Evolutionary conservation across 2,329 filamentous ascomycete genomes (phyloP).

Genomic region (Ascochyta rabiei): DNA sequence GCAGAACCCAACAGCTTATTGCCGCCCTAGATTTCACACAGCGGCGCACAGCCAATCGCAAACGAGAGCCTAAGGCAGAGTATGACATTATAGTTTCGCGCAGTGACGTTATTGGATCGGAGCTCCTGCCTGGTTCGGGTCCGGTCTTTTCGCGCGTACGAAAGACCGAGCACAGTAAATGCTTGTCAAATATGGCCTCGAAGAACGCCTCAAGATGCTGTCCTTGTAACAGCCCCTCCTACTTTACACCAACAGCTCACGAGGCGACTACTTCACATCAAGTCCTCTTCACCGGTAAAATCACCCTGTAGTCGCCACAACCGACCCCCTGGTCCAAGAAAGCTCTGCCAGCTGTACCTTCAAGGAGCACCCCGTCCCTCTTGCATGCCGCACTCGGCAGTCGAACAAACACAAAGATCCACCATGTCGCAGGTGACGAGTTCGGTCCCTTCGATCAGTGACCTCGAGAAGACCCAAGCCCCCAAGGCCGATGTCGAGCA

Average conservation of each 20-base stretch:
- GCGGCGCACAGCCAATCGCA: background rate
- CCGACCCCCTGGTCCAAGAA: background rate
- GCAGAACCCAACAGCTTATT: background rate
- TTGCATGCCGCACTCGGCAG: background rate
- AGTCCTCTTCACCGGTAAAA: background rate
- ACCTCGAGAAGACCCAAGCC: constrained; percentile 16
- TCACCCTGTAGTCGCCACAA: background rate
- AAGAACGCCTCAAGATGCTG: background rate
- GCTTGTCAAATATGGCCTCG: constrained; percentile 1
- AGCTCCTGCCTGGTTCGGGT: constrained; percentile 4
- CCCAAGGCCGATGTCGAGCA: constrained; percentile 25
- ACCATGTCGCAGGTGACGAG: constrained; percentile 17
- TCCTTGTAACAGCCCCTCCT: background rate
- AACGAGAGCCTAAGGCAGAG: background rate
- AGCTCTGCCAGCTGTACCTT: background rate
- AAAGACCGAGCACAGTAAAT: constrained; percentile 14
- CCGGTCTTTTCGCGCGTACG: constrained; percentile 4
- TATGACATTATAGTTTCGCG: background rate
- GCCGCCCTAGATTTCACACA: background rate
- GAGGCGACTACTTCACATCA: background rate
- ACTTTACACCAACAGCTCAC: background rate
- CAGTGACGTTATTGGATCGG: constrained; percentile 8
- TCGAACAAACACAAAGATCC: background rate
- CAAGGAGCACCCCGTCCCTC: background rate
- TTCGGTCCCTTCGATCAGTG: constrained; percentile 22